These are phyloP conservation scores for Silene noctiflora DNA, from an alignment of 179 eudicot genomes.

Conservation along the genomic window DNA sequence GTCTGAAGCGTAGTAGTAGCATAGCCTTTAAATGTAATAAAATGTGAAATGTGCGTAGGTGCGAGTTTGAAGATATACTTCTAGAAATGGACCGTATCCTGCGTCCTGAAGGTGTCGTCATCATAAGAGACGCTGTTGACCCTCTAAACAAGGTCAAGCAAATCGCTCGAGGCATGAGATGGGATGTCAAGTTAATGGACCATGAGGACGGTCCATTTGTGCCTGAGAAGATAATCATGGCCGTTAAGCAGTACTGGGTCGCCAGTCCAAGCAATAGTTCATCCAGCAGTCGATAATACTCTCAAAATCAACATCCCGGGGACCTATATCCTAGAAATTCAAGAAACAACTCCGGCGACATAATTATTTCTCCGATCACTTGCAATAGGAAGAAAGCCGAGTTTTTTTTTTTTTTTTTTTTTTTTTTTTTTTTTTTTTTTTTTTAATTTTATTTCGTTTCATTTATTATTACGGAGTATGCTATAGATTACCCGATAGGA, in stretches of 20 bases:
- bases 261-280: constrained; percentile 31
- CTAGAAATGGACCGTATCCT: constrained; percentile 72
- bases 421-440: constrained; percentile 9
- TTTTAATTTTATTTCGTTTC: constrained; percentile 8
- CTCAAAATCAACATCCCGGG: not conserved
- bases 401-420: constrained; percentile 6
- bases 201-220: constrained; percentile 66
- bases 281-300: constrained; percentile 26
- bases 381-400: not conserved
- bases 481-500: constrained; percentile 16
- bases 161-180: constrained; percentile 61
- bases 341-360: not conserved
- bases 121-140: constrained; percentile 62
- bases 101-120: constrained; percentile 63
- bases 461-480: not conserved
- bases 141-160: constrained; percentile 49
- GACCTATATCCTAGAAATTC: not conserved
- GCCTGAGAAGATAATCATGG: constrained; percentile 57
- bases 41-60: constrained; percentile 28
- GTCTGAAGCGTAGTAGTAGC: too few species aligned
- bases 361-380: not conserved
- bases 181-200: constrained; percentile 59
- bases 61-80: constrained; percentile 60
- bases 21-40: not conserved
- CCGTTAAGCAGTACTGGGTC: constrained; percentile 46